Evolutionary conservation across 306 rosid genomes (phyloP).

Genomic region (Trifolium pratense): DNA sequence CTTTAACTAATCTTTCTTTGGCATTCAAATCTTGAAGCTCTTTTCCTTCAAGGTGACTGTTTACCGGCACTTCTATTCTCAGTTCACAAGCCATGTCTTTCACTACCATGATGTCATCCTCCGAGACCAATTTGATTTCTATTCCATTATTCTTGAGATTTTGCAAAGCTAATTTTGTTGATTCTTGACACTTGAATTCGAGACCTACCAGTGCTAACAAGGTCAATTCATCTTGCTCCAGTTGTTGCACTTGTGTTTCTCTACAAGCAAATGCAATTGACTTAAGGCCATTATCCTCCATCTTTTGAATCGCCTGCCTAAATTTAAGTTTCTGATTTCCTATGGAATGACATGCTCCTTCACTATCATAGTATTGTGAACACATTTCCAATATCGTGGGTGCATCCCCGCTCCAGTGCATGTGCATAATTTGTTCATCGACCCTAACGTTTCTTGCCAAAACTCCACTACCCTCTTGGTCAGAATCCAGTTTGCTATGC

Average conservation of each 20-base stretch:
- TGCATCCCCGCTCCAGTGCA: conserved; percentile 66
- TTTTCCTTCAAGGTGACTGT: conserved; percentile 43
- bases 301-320: conserved; percentile 37
- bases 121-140: conserved; percentile 56
- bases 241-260: conserved; percentile 37
- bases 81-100: conserved; percentile 51
- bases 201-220: conserved; percentile 63
- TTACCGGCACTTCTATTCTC: conserved; percentile 38
- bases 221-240: conserved; percentile 49
- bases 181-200: conserved; percentile 18
- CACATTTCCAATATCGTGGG: conserved; percentile 60
- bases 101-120: conserved; percentile 51
- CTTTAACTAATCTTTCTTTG: conserved; percentile 16
- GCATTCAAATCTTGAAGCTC: conserved; percentile 30
- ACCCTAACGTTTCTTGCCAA: conserved; percentile 40
- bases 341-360: conserved; percentile 48
- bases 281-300: conserved; percentile 54
- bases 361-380: conserved; percentile 50
- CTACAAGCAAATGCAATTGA: conserved; percentile 68
- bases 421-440: conserved; percentile 41
- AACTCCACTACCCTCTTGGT: conserved; percentile 40
- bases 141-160: conserved; percentile 40
- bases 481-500: conserved; percentile 36
- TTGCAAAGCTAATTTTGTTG: conserved; percentile 37
- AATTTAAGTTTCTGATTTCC: conserved; percentile 38